These are phyloP conservation scores for Starmera caribaea DNA, from an alignment of 805 yeast species.

Conservation along the genomic window DNA sequence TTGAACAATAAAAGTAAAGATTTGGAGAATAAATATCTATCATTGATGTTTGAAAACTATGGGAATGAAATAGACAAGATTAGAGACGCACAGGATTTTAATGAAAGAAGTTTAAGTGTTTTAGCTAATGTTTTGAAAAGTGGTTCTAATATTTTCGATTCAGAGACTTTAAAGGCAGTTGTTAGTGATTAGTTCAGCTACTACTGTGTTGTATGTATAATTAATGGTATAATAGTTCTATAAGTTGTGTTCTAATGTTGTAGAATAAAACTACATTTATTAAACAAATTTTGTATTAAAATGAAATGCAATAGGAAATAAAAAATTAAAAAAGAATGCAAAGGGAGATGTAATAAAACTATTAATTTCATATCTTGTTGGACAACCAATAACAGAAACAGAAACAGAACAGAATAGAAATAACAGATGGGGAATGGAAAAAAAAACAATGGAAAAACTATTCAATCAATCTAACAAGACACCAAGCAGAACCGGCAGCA, in stretches of 20 bases:
- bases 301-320: too few relatives aligned
- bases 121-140: constrained; percentile 2
- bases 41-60: constrained; percentile 45
- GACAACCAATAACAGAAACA: background rate
- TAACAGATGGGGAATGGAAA: background rate
- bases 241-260: too few relatives aligned
- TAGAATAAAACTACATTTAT: too few relatives aligned
- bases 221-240: background rate
- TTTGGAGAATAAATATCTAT: constrained; percentile 41
- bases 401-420: too few relatives aligned
- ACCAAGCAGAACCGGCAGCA: constrained; percentile 98
- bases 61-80: constrained; percentile 52
- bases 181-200: background rate
- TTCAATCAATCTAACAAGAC: constrained; percentile 72
- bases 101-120: constrained; percentile 37
- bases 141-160: constrained; percentile 1
- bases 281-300: too few relatives aligned
- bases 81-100: constrained; percentile 57
- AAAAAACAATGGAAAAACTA: constrained; percentile 4
- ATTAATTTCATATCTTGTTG: too few relatives aligned
- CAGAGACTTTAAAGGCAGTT: constrained; percentile 1
- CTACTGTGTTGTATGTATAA: background rate
- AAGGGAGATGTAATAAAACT: too few relatives aligned
- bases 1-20: constrained; percentile 23
- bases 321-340: too few relatives aligned